These are phyloP conservation scores for Goffeauzyma gilvescens DNA, from an alignment of 768 basidiomycete species.

Conservation along the genomic window DNA sequence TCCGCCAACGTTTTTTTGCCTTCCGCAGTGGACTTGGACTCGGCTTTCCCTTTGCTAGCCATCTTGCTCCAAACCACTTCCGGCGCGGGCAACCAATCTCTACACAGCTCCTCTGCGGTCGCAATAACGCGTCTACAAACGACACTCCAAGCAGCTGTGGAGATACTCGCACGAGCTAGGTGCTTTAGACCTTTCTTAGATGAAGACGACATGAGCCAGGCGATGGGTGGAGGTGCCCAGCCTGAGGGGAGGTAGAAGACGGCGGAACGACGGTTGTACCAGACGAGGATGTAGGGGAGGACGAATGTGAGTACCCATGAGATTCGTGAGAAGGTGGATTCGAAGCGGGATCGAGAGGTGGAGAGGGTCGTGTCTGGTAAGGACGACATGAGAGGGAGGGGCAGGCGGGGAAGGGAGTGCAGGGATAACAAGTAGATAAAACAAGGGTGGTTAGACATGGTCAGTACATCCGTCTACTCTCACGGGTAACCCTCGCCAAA, in stretches of 20 bases:
- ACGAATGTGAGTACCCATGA: constrained; percentile 80
- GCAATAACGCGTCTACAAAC: constrained; percentile 70
- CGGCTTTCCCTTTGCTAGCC: too few relatives aligned
- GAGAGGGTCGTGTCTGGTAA: constrained; percentile 48
- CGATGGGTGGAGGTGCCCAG: constrained; percentile 66
- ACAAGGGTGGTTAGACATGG: too few relatives aligned
- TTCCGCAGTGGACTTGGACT: too few relatives aligned
- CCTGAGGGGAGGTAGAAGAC: constrained; percentile 81
- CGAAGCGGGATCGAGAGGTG: constrained; percentile 44
- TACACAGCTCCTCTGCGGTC: constrained; percentile 53
- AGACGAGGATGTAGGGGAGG: constrained; percentile 60
- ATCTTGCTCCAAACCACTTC: not conserved
- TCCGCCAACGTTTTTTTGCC: too few relatives aligned
- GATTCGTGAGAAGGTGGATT: constrained; percentile 48
- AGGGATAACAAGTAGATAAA: not conserved
- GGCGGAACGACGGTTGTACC: constrained; percentile 76
- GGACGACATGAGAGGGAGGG: not conserved
- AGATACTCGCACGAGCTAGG: too few relatives aligned
- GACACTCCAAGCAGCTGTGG: constrained; percentile 93
- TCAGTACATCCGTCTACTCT: not conserved
- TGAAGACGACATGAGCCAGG: constrained; percentile 77
- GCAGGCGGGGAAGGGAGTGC: not conserved
- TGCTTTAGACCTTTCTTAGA: too few relatives aligned
- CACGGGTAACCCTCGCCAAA: not conserved
- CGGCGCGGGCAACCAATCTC: constrained; percentile 33